These are phyloP conservation scores for Lachnellula hyalina DNA, from an alignment of 2,329 filamentous ascomycete genomes.

Conservation along the genomic window DNA sequence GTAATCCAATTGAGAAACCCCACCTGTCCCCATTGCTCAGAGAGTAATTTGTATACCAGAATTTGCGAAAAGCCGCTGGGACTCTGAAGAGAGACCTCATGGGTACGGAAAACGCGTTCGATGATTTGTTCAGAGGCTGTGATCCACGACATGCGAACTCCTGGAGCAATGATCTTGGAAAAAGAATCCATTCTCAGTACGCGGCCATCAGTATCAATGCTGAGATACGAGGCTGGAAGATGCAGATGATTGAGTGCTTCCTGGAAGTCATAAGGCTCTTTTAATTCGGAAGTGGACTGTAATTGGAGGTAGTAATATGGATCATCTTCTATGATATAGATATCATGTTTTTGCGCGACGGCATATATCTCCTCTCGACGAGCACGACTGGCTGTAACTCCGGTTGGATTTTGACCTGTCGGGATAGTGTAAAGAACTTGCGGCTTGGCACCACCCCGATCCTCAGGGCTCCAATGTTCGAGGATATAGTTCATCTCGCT, in stretches of 20 bases:
- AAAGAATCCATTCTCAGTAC: conserved; percentile 87
- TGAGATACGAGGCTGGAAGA: conserved; percentile 62
- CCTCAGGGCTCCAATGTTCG: conserved; percentile 54
- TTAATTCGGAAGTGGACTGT: conserved; percentile 42
- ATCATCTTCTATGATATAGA: conserved; percentile 65
- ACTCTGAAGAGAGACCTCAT: conserved; percentile 76
- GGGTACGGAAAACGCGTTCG: conserved; percentile 73
- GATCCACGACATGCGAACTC: conserved; percentile 76
- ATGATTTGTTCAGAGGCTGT: conserved; percentile 78
- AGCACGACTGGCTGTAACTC: conserved; percentile 53
- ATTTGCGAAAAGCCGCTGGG: conserved; percentile 78
- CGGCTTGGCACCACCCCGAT: conserved; percentile 53
- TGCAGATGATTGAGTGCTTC: conserved; percentile 64
- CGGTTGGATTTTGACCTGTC: conserved; percentile 66
- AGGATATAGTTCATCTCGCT: conserved; percentile 55
- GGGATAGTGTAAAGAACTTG: conserved; percentile 63
- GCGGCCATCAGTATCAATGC: conserved; percentile 75
- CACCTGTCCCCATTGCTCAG: conserved; percentile 85
- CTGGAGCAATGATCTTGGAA: conserved; percentile 80
- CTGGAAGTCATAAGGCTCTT: conserved; percentile 53
- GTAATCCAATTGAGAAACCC: conserved; percentile 86
- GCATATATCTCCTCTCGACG: conserved; percentile 56
- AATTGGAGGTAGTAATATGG: conserved; percentile 69
- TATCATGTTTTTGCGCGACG: conserved; percentile 61
- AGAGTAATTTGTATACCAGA: conserved; percentile 77